Conservation (phyloP, 2,329 filamentous ascomycete species). For the Volutella citrinella region DNA sequence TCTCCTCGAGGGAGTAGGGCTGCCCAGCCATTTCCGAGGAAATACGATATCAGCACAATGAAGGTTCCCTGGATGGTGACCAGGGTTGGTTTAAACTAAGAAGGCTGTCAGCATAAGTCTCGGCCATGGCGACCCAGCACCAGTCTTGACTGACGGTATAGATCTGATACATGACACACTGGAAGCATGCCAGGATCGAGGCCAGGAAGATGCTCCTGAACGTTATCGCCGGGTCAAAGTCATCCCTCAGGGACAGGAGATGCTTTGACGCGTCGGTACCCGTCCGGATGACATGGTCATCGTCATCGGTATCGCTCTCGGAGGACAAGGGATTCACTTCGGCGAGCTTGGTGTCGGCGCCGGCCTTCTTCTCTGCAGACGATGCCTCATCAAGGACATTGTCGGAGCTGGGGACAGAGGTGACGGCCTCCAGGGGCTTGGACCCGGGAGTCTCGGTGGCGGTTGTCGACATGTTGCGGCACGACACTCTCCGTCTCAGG, state of each 20-base stretch:
- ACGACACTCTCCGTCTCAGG: too few species aligned
- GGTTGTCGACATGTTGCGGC: too few species aligned
- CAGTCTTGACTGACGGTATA: conserved; percentile 41
- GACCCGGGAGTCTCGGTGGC: too few species aligned
- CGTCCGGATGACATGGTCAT: conserved; percentile 47
- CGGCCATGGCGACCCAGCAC: neutral
- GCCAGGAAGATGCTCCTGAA: conserved; percentile 52
- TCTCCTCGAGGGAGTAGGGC: conserved; percentile 48
- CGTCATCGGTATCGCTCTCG: conserved; percentile 33
- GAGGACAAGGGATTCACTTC: too few species aligned
- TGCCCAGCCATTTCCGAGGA: conserved; percentile 42
- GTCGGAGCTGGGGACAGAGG: too few species aligned
- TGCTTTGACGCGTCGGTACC: conserved; percentile 48
- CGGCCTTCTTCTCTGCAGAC: too few species aligned
- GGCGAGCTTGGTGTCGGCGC: too few species aligned
- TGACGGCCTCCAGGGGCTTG: too few species aligned
- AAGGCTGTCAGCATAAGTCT: conserved; percentile 3
- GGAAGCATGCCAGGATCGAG: conserved; percentile 47
- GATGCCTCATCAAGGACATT: too few species aligned
- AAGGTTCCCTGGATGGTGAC: conserved; percentile 51
- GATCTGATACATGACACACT: conserved; percentile 54
- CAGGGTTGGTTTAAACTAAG: conserved; percentile 50
- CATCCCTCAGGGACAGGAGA: conserved; percentile 50
- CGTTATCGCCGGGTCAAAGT: conserved; percentile 48
- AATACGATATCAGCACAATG: conserved; percentile 56